Base-by-base conservation (phyloP, 169 alveolate genomes). In the Plasmodium fragile region DNA sequence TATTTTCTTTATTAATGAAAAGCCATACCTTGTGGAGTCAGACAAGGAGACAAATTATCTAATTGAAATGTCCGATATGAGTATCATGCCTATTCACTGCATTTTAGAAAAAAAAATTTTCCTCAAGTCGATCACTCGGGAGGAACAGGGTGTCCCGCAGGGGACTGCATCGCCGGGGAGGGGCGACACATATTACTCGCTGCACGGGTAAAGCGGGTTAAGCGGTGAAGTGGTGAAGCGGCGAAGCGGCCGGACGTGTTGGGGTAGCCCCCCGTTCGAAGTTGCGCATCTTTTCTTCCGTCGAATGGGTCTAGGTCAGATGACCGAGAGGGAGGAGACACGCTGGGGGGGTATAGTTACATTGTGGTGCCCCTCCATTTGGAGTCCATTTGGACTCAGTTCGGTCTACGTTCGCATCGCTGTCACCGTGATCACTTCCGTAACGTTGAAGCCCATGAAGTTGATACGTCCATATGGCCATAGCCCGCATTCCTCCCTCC, bases 31-130 rank as follows among this genome's bases (percentile, higher is more conserved):
- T 45, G 72, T 84, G 43, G 92, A 84, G 59, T 41, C 53, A 1
- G 92, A 84, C 28, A 71, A 49, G n/a, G 92, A 84, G 25, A 49
- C 59, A 4, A 84, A 84, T 84, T 84, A 84, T 84, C 39, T 84
- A 34, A 73, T 84, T 16, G 92, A 84, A 45, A 11, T 70, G n/a
- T 45, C 92, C 34, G 83, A 84, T 3, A 72, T 72, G 59, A 84
- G 36, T 52, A 18, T 84, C 36, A 45, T 72, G 59, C 83, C 83
- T 1, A 84, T 84, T 0, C 92, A 84, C 41, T 45, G 84, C 39
- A 84, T 72, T 49, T 7, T 84, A 22, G 83, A 75, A 2, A 84
- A 84, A n/a, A 84, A 84, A 25, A 32, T 84, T 49, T 84, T 72
- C 41, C 36, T 84, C 77, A 84, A 84, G 65, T 45, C 92, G 11